A percentile compares a stretch with the other conserved stretches of the same genome.
phyloP scores from a whole-genome alignment of 2,329 filamentous ascomycete species.

The Penicillium sp. region DNA sequence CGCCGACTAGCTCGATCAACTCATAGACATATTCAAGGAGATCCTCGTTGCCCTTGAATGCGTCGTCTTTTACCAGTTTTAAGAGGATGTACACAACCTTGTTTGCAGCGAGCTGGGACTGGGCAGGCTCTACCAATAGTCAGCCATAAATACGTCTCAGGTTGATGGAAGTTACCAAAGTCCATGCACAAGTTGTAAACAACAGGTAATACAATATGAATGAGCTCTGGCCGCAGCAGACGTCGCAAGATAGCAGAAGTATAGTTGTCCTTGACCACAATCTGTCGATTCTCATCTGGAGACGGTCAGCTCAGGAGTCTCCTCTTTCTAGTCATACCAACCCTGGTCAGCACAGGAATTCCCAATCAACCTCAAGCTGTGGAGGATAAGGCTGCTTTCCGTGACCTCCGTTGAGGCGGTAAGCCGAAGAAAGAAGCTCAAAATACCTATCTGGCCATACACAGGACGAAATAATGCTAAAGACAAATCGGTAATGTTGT shows the following conservation, averaged over 20 bases:
- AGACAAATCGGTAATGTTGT: constrained; percentile 9
- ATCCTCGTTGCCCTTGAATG: constrained; percentile 37
- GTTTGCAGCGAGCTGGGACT: constrained; percentile 43
- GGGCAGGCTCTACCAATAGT: constrained; percentile 43
- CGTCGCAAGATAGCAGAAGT: constrained; percentile 44
- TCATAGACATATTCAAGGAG: constrained; percentile 46
- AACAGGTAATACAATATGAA: constrained; percentile 48
- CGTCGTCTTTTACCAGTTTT: constrained; percentile 39
- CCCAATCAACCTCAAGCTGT: constrained; percentile 49
- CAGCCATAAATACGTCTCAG: constrained; percentile 20
- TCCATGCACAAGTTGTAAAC: constrained; percentile 53
- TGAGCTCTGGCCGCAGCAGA: constrained; percentile 40
- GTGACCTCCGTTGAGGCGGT: constrained; percentile 37
- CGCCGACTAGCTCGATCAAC: constrained; percentile 44
- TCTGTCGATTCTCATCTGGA: constrained; percentile 48
- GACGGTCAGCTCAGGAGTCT: constrained; percentile 18
- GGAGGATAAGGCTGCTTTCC: constrained; percentile 40
- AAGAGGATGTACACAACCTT: constrained; percentile 43
- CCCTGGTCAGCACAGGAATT: constrained; percentile 53
- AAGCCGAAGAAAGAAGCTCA: constrained; percentile 49
- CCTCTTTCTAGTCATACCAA: constrained; percentile 23
- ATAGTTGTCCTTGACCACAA: constrained; percentile 46
- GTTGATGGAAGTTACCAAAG: constrained; percentile 38
- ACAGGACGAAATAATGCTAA: constrained; percentile 46
- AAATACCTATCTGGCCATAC: constrained; percentile 46